These are phyloP conservation scores for Mycosphaerella arachidis DNA, from an alignment of 2,329 filamentous ascomycete genomes.

Conservation along the genomic window DNA sequence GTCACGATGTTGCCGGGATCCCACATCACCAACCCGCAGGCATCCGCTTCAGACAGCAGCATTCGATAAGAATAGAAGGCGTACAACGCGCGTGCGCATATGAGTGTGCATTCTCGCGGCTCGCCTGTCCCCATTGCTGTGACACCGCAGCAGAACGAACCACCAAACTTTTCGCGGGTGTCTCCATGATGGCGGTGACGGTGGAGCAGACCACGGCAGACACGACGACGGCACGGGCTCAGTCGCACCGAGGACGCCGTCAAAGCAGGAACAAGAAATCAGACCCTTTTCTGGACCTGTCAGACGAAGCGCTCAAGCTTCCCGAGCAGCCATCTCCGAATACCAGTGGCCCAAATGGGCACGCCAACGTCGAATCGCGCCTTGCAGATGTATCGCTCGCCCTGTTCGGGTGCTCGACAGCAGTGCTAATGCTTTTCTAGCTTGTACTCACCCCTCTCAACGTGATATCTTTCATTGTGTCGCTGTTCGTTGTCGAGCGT, in stretches of 20 bases:
- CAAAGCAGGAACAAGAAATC: conserved; percentile 25
- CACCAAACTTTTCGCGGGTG: background rate
- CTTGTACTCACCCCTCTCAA: conserved; percentile 58
- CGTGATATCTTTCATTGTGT: conserved; percentile 61
- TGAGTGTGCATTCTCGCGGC: conserved; percentile 1
- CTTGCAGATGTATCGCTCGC: conserved; percentile 22
- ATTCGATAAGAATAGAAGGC: conserved; percentile 6
- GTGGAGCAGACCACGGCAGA: conserved; percentile 8
- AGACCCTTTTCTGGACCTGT: conserved; percentile 29
- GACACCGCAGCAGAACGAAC: conserved; percentile 14
- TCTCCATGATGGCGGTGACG: conserved; percentile 15
- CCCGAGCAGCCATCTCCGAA: conserved; percentile 21
- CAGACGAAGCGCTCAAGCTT: conserved; percentile 24
- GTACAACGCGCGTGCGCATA: background rate
- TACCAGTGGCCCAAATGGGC: conserved; percentile 9
- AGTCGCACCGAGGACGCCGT: conserved; percentile 11
- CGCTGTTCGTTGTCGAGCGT: conserved; percentile 59
- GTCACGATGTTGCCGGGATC: background rate
- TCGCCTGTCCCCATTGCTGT: conserved; percentile 8
- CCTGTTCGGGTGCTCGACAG: conserved; percentile 2
- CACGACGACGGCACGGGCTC: conserved; percentile 5
- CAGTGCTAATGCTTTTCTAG: conserved; percentile 16
- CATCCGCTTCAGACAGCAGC: background rate
- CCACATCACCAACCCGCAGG: background rate
- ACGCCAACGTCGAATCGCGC: conserved; percentile 11